phyloP scores from a whole-genome alignment of 768 basidiomycete species.

The Tylopilus balloui region DNA sequence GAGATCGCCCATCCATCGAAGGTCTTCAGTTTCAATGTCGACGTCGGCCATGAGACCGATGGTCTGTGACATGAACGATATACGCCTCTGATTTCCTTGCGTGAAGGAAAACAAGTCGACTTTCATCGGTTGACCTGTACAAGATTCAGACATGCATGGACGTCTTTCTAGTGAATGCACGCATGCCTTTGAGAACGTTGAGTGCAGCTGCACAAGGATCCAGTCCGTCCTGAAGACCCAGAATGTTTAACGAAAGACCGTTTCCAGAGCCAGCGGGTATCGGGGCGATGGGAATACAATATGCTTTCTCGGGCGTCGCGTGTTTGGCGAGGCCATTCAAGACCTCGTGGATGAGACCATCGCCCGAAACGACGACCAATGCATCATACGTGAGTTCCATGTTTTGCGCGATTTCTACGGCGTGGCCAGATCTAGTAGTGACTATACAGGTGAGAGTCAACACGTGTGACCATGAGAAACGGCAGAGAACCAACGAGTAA shows the following conservation, averaged over 20 bases:
- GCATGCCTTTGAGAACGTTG: constrained; percentile 71
- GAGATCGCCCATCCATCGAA: constrained; percentile 83
- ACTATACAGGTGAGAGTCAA: constrained; percentile 36
- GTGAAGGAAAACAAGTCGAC: constrained; percentile 75
- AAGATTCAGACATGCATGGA: neutral
- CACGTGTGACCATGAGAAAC: neutral
- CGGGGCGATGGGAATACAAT: constrained; percentile 66
- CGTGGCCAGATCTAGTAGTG: constrained; percentile 62
- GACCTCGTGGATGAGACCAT: constrained; percentile 80
- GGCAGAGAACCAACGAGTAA: constrained; percentile 48
- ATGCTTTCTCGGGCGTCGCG: constrained; percentile 51
- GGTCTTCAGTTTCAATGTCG: constrained; percentile 77
- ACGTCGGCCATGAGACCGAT: constrained; percentile 83
- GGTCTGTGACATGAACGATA: constrained; percentile 83
- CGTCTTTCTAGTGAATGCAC: neutral
- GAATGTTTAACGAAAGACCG: constrained; percentile 64
- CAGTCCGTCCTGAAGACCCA: constrained; percentile 64
- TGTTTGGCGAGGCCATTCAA: constrained; percentile 79
- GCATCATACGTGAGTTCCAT: constrained; percentile 64
- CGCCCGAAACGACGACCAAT: constrained; percentile 73
- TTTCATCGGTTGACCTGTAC: constrained; percentile 63
- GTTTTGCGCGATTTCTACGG: constrained; percentile 54
- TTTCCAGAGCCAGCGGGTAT: constrained; percentile 85
- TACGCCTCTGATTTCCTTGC: constrained; percentile 54
- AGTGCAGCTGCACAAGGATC: constrained; percentile 70